Evolutionary conservation across 768 basidiomycete species (phyloP).

Genomic region (Panellus pusillus): DNA sequence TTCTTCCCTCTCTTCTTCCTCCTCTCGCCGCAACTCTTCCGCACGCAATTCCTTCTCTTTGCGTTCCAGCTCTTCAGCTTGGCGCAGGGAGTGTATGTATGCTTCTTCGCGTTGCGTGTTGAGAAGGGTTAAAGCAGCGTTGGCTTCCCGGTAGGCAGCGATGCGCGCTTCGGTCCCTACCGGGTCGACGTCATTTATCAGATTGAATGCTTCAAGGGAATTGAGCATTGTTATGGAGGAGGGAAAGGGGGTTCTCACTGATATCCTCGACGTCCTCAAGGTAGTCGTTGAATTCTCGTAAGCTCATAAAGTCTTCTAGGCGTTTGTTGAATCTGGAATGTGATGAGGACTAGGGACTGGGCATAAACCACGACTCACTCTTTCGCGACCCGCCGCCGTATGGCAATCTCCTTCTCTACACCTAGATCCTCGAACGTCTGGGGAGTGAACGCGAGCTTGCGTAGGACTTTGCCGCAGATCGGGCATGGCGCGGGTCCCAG

Average conservation of each 20-base stretch:
- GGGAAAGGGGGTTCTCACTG: conserved; percentile 30
- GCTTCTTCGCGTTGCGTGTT: conserved; percentile 84
- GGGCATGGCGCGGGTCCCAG: conserved; percentile 97
- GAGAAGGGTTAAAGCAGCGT: conserved; percentile 78
- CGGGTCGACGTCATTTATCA: conserved; percentile 86
- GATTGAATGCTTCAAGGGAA: conserved; percentile 79
- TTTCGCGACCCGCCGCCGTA: conserved; percentile 84
- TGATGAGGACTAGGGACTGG: background rate
- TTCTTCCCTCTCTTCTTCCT: conserved; percentile 77
- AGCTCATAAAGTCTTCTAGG: conserved; percentile 81
- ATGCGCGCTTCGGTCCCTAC: conserved; percentile 83
- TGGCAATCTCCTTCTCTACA: conserved; percentile 93
- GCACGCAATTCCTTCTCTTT: conserved; percentile 70
- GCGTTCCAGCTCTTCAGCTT: conserved; percentile 80
- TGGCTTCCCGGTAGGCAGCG: conserved; percentile 72
- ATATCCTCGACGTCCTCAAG: conserved; percentile 96
- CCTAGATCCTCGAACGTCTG: conserved; percentile 92
- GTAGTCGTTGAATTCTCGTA: conserved; percentile 89
- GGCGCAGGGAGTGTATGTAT: conserved; percentile 66
- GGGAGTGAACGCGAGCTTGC: conserved; percentile 93
- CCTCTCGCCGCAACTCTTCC: conserved; percentile 60
- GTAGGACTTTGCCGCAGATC: conserved; percentile 80
- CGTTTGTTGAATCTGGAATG: conserved; percentile 86
- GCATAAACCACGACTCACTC: conserved; percentile 53
- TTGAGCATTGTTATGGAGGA: conserved; percentile 4